phyloP scores from a whole-genome alignment of 352 stramenopile species.

The Phytophthora cajani region DNA sequence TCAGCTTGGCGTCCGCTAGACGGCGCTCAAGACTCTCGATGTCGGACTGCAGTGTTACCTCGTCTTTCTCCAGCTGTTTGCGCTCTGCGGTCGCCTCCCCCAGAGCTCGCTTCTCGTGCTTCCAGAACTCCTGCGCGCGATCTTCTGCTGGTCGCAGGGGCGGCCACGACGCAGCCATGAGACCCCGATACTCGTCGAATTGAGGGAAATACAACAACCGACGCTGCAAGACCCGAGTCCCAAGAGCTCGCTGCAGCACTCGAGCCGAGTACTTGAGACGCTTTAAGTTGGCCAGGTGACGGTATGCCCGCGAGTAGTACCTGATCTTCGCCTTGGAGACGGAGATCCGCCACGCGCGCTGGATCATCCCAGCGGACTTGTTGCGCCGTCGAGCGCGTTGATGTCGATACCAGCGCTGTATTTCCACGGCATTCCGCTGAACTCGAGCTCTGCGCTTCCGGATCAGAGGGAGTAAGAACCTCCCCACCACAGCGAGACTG shows the following conservation, averaged over 20 bases:
- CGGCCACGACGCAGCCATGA: conserved; percentile 29
- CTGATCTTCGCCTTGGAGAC: conserved; percentile 45
- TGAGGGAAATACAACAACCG: conserved; percentile 35
- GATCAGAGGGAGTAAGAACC: conserved; percentile 30
- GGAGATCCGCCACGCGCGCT: conserved; percentile 55
- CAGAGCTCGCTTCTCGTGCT: conserved; percentile 27
- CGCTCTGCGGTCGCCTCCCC: conserved; percentile 19
- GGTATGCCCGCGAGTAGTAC: conserved; percentile 35
- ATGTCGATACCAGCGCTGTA: conserved; percentile 47
- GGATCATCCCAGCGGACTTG: conserved; percentile 34
- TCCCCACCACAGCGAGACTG: conserved; percentile 22
- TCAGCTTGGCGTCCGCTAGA: conserved; percentile 35
- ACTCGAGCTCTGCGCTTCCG: conserved; percentile 19
- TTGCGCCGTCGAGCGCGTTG: conserved; percentile 6
- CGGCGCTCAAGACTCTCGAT: conserved; percentile 40
- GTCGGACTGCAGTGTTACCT: conserved; percentile 32
- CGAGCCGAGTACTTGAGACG: conserved; percentile 44
- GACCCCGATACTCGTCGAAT: conserved; percentile 38
- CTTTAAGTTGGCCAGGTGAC: conserved; percentile 36
- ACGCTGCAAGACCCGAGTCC: conserved; percentile 29
- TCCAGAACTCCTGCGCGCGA: conserved; percentile 28
- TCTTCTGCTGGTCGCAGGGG: conserved; percentile 18
- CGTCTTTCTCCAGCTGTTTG: conserved; percentile 40
- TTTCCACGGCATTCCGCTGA: conserved; percentile 3
- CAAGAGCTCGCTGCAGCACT: conserved; percentile 57